phyloP scores from a whole-genome alignment of 371 early-diverging fungal species.

The Syncephalastrum contaminatum region DNA sequence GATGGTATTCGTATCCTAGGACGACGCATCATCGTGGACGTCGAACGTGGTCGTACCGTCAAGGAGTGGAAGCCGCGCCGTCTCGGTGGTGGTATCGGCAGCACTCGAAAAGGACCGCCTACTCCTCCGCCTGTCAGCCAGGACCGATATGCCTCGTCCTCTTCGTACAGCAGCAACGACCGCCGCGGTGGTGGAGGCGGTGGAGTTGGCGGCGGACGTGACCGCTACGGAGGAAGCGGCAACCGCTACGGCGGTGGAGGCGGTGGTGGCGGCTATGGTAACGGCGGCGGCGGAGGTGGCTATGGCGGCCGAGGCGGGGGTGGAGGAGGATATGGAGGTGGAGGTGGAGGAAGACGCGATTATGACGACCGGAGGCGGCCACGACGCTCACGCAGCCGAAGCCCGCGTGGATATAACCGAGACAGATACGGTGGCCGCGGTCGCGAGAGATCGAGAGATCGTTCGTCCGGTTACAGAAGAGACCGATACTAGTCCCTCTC shows the following conservation, averaged over 20 bases:
- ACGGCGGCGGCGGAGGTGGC: constrained; percentile 26
- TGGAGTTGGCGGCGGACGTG: constrained; percentile 16
- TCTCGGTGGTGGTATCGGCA: constrained; percentile 91
- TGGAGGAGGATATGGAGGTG: constrained; percentile 33
- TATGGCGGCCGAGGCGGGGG: constrained; percentile 26
- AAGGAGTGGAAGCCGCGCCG: constrained; percentile 94
- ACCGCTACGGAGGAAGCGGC: constrained; percentile 29
- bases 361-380: constrained; percentile 38
- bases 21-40: constrained; percentile 89
- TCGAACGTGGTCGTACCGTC: constrained; percentile 95
- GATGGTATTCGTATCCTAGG: constrained; percentile 88
- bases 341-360: constrained; percentile 32
- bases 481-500: constrained; percentile 47
- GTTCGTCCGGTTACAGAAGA: constrained; percentile 36
- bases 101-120: constrained; percentile 71
- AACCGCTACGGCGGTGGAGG: constrained; percentile 30
- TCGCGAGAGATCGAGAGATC: constrained; percentile 49
- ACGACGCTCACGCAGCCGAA: constrained; percentile 42
- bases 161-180: constrained; percentile 27
- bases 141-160: constrained; percentile 19
- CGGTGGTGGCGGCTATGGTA: constrained; percentile 4
- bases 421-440: constrained; percentile 48
- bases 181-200: constrained; percentile 18
- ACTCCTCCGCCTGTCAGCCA: constrained; percentile 37
- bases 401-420: constrained; percentile 38